Evolutionary conservation across 331 rosid genomes (phyloP).

Genomic region (Cydonia oblonga): DNA sequence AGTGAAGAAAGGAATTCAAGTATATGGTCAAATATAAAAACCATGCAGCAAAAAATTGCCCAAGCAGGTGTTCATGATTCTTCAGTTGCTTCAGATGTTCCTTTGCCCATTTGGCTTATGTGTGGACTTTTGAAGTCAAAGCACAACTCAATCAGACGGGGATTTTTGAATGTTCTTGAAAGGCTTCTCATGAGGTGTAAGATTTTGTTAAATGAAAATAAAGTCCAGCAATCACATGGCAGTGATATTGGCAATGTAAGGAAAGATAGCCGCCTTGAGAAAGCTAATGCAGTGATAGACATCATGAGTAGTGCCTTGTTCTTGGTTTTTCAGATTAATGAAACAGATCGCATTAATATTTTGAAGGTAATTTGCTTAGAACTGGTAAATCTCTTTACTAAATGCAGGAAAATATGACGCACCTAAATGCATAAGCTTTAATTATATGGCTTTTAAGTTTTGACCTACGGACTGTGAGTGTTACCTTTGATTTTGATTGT

Average conservation of each 20-base stretch:
- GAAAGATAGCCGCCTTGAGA: conserved; percentile 67
- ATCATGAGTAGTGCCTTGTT: conserved; percentile 82
- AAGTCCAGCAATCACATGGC: conserved; percentile 44
- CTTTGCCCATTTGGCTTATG: conserved; percentile 66
- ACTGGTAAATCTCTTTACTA: conserved; percentile 8
- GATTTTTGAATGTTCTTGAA: conserved; percentile 83
- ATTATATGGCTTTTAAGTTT: not conserved
- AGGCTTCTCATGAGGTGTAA: conserved; percentile 95
- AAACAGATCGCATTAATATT: conserved; percentile 86
- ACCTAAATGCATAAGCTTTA: not conserved
- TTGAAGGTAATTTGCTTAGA: conserved; percentile 59
- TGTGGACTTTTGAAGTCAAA: conserved; percentile 93
- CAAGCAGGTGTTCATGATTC: conserved; percentile 61
- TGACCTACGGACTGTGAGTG: not conserved
- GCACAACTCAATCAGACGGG: conserved; percentile 76
- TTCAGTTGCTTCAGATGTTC: conserved; percentile 54
- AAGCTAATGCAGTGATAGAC: conserved; percentile 91
- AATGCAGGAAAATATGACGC: not conserved
- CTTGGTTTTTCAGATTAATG: conserved; percentile 75
- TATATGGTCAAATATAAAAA: conserved; percentile 64
- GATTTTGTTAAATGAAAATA: conserved; percentile 83
- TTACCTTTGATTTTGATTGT: not conserved
- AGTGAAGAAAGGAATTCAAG: conserved; percentile 51
- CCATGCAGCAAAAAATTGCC: conserved; percentile 59
- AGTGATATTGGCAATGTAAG: conserved; percentile 30